Conservation (phyloP, 139 green algal genomes). For the Chlamydomonas sphaeroides region DNA sequence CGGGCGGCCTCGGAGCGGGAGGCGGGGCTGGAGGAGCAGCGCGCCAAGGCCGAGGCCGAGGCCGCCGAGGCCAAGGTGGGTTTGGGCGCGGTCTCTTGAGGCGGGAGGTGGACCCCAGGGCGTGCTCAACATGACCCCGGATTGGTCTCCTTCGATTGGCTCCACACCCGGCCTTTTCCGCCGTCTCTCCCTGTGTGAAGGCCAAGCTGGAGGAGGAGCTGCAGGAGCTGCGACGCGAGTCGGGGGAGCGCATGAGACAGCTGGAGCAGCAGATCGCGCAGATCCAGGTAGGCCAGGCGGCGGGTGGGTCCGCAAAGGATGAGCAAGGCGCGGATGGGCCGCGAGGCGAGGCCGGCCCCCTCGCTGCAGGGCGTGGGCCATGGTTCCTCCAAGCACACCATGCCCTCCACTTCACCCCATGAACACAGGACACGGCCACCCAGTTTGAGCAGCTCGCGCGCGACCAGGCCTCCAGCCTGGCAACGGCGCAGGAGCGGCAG, state of each 20-base stretch:
- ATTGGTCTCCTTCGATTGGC: no score
- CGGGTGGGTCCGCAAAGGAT: neutral
- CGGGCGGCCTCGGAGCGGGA: conserved; percentile 7
- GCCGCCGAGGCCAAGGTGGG: neutral
- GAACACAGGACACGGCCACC: neutral
- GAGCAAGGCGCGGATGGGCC: no score
- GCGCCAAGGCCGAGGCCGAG: neutral
- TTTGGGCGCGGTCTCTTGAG: neutral
- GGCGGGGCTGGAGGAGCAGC: neutral
- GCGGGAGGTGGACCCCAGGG: no score
- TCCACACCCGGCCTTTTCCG: no score
- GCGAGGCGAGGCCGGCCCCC: no score
- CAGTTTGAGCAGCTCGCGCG: neutral
- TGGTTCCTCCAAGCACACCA: no score
- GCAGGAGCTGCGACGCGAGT: neutral
- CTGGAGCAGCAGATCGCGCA: conserved; percentile 19
- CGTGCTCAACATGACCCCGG: no score
- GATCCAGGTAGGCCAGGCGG: neutral
- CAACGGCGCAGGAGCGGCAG: conserved; percentile 26
- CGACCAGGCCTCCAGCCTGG: conserved; percentile 2
- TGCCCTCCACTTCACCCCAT: neutral
- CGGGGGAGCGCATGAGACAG: neutral
- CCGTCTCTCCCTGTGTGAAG: no score
- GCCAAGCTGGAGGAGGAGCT: neutral
- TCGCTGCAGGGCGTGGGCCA: no score